Conservation (phyloP, 176 grass and related monocot genomes). For the Juncus effusus region DNA sequence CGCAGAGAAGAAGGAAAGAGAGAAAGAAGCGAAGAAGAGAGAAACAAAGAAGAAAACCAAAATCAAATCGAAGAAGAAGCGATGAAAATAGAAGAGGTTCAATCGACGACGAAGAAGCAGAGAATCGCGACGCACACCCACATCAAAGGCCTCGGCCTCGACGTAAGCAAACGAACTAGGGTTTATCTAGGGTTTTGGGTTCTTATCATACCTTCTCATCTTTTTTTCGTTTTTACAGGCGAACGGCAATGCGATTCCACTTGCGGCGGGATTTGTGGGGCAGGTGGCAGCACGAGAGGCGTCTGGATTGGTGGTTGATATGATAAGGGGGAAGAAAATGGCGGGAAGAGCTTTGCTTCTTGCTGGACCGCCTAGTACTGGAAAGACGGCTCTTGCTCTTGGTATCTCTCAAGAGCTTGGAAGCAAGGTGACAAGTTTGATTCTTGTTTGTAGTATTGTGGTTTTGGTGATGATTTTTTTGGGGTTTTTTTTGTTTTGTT, state of each 20-base stretch:
- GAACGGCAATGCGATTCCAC: constrained; percentile 48
- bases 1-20: constrained; percentile 28
- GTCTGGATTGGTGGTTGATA: constrained; percentile 65
- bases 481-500: not conserved
- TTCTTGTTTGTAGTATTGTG: not conserved
- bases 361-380: constrained; percentile 76
- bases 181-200: constrained; percentile 36
- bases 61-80: constrained; percentile 9
- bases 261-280: constrained; percentile 86
- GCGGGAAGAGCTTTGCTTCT: constrained; percentile 78
- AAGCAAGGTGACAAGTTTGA: constrained; percentile 55
- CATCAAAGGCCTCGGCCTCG: constrained; percentile 96
- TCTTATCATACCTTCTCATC: constrained; percentile 13
- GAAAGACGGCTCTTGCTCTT: constrained; percentile 83
- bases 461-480: not conserved
- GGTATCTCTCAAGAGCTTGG: constrained; percentile 94
- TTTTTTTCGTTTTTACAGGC: constrained; percentile 31
- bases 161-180: constrained; percentile 39
- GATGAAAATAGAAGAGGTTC: constrained; percentile 95
- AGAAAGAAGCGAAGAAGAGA: not conserved
- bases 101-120: constrained; percentile 86
- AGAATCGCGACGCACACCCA: constrained; percentile 85
- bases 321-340: constrained; percentile 98
- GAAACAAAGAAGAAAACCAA: not conserved
- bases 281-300: constrained; percentile 76